Base-by-base conservation (phyloP, 2,329 filamentous ascomycete genomes). In the Exophiala aquamarina region DNA sequence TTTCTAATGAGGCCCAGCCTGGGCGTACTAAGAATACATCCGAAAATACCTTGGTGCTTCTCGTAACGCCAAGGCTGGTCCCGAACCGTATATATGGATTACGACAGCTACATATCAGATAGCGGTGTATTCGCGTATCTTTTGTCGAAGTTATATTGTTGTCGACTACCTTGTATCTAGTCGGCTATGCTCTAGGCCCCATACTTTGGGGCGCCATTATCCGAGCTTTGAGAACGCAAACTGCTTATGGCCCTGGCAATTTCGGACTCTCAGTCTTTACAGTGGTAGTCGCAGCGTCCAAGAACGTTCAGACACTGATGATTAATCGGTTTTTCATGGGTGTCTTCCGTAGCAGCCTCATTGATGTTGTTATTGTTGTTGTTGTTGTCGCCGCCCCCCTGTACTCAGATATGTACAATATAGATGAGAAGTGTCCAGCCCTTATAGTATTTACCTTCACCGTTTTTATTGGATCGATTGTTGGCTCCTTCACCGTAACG, bases 331-430 rank as follows among this genome's bases (percentile, higher is more conserved):
- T 87, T 66, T 84, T 83, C 37, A 42, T 70, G 31, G 45, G 52
- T 15, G 46, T 54, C 62, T 57, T 57, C 29, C 49, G 49, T 17
- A 47, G 45, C 19, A 82, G 83, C 0, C 83, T 84, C 0, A 76
- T 89, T 0, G 87, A n/a, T n/a, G n/a, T n/a, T n/a, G n/a, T n/a
- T n/a, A n/a, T n/a, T n/a, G n/a, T n/a, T n/a, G n/a, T n/a, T n/a
- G n/a, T n/a, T n/a, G n/a, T 82, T 0, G 85, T 84, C 55, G 86
- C 82, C 0, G 83, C 83, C 2, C 84, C 84, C 19, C 82, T 87
- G 0, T 59, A 87, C 3, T 79, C 78, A 21, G 85, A 88, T 65
- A 69, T 88, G 17, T 87, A 73, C 67, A 66, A 73, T 0, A 73
- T 83, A 0, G 74, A 78, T 2, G 66, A 80, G 54, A 72, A 84